Conservation (phyloP, 2,329 filamentous ascomycete species). For the Plectosphaerella sp. region DNA sequence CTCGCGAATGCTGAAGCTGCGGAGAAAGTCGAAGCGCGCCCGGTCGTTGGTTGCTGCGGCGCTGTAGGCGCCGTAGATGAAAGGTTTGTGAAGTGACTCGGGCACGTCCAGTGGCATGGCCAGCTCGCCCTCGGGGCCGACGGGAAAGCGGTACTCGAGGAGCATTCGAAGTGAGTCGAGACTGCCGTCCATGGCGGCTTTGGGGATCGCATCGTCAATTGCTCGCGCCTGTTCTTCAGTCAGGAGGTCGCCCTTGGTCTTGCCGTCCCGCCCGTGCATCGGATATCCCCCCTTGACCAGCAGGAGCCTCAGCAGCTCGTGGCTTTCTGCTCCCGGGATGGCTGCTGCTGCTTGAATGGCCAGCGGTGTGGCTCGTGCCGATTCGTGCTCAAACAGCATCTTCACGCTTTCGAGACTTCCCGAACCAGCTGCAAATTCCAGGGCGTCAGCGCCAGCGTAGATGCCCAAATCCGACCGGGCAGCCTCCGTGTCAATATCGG, state of each 20-base stretch:
- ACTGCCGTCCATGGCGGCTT: neutral
- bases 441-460: neutral
- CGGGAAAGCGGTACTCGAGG: constrained; percentile 2
- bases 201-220: constrained; percentile 1
- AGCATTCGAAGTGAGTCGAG: constrained; percentile 5
- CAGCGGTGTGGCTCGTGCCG: neutral
- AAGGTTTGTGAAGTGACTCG: constrained; percentile 1
- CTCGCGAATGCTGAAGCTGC: constrained; percentile 4
- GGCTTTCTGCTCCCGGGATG: neutral
- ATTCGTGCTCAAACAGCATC: neutral
- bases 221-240: neutral
- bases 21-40: constrained; percentile 10
- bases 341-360: neutral
- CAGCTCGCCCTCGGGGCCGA: constrained; percentile 1
- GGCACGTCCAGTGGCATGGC: constrained; percentile 3
- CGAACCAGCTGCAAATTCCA: neutral
- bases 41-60: neutral
- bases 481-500: neutral
- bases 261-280: neutral
- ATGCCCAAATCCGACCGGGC: neutral
- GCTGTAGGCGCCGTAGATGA: constrained; percentile 2
- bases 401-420: neutral
- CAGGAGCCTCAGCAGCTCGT: constrained; percentile 2
- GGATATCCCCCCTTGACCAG: constrained; percentile 3
- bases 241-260: constrained; percentile 4